phyloP scores from a whole-genome alignment of 2,329 filamentous ascomycete species.

The Arthroderma sp. region DNA sequence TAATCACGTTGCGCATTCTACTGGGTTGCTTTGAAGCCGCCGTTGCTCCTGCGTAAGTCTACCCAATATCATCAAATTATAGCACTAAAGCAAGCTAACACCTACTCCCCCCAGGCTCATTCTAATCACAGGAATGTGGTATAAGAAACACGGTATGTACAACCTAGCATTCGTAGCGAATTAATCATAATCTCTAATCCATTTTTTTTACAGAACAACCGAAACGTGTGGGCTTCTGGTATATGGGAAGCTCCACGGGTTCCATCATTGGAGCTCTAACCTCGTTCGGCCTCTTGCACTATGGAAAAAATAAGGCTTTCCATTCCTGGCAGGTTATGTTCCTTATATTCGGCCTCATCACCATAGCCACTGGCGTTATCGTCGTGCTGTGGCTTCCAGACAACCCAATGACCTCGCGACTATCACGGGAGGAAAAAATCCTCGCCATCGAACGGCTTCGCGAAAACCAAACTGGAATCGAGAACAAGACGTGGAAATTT shows the following conservation, averaged over 20 bases:
- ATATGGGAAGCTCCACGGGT: conserved; percentile 65
- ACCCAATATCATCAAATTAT: not conserved
- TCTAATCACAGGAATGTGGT: conserved; percentile 1
- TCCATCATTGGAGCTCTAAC: conserved; percentile 60
- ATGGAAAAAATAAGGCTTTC: conserved; percentile 24
- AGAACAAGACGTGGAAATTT: conserved; percentile 42
- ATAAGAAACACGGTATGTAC: conserved; percentile 1
- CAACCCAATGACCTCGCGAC: conserved; percentile 58
- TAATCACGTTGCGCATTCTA: conserved; percentile 50
- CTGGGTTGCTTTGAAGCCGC: conserved; percentile 58
- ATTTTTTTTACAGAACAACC: not conserved
- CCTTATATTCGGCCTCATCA: conserved; percentile 50
- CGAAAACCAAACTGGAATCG: conserved; percentile 48
- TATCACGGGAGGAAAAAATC: conserved; percentile 51
- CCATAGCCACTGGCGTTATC: conserved; percentile 51
- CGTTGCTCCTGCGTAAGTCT: not conserved
- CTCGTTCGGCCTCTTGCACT: conserved; percentile 34
- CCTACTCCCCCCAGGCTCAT: not conserved
- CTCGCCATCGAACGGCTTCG: conserved; percentile 50
- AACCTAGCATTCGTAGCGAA: not conserved
- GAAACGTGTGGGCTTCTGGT: conserved; percentile 23
- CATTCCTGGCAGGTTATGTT: conserved; percentile 59
- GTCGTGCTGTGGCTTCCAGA: conserved; percentile 54
- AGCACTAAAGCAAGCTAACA: not conserved
- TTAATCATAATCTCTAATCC: not conserved